Conservation (phyloP, 1,284 basidiomycete species). For the Trichosporon asahii region DNA sequence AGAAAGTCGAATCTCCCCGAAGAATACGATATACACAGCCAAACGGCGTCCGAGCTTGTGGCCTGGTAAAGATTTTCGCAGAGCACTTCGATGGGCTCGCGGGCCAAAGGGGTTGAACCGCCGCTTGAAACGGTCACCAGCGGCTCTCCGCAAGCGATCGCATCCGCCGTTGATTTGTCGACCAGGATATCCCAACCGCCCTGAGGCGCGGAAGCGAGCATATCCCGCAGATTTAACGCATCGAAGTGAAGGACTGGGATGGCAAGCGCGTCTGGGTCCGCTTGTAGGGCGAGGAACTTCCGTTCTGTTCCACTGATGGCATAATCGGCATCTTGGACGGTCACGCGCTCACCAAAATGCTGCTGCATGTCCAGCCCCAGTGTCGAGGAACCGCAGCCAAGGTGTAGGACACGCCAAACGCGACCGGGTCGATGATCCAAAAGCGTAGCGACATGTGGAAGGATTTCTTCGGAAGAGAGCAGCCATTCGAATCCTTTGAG, state of each 20-base stretch:
- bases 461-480: constrained; percentile 24
- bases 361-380: constrained; percentile 27
- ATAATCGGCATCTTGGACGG: constrained; percentile 42
- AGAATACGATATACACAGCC: constrained; percentile 45
- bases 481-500: constrained; percentile 43
- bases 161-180: constrained; percentile 49
- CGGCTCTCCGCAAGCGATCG: constrained; percentile 42
- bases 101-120: background rate
- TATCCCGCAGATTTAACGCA: constrained; percentile 2
- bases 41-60: constrained; percentile 25
- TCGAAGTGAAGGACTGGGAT: constrained; percentile 15
- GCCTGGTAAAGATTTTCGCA: constrained; percentile 30
- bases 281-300: background rate
- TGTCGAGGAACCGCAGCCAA: constrained; percentile 43
- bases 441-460: constrained; percentile 26
- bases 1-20: constrained; percentile 33
- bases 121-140: background rate
- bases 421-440: background rate
- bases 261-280: background rate
- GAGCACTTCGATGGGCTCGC: constrained; percentile 31
- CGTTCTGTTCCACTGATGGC: constrained; percentile 13
- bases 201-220: constrained; percentile 3
- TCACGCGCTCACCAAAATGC: constrained; percentile 13
- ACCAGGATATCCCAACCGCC: constrained; percentile 38
- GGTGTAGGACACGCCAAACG: constrained; percentile 33